Evolutionary conservation across 139 green algal genomes (phyloP).

Genomic region (Chlorella sp.): DNA sequence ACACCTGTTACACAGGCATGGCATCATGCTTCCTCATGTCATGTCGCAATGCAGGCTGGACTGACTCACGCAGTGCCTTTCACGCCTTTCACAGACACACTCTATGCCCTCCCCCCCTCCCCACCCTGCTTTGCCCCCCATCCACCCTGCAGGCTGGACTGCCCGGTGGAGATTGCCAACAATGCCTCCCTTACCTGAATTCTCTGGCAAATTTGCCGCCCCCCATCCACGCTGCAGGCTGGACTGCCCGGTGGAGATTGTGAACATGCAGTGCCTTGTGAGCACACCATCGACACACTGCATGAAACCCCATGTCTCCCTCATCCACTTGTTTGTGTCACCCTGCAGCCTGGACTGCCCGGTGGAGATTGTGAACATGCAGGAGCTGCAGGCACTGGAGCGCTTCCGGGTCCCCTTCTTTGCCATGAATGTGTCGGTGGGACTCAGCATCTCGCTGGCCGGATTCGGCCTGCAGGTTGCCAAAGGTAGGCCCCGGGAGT

Average conservation of each 20-base stretch:
- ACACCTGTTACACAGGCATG: too few species aligned
- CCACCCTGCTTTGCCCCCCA: too few species aligned
- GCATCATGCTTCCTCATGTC: too few species aligned
- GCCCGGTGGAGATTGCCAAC: constrained; percentile 45
- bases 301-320: too few species aligned
- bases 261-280: constrained; percentile 30
- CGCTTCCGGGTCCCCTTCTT: constrained; percentile 52
- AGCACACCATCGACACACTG: too few species aligned
- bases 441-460: constrained; percentile 57
- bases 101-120: too few species aligned
- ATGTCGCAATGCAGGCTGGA: too few species aligned
- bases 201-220: too few species aligned
- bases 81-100: too few species aligned
- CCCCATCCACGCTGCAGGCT: background rate
- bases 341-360: constrained; percentile 46
- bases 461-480: constrained; percentile 71
- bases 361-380: constrained; percentile 50
- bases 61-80: too few species aligned
- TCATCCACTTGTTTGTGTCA: background rate
- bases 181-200: too few species aligned
- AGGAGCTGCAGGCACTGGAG: constrained; percentile 27
- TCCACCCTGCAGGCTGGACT: constrained; percentile 21
- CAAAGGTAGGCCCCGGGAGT: constrained; percentile 32
- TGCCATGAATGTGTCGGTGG: constrained; percentile 55
- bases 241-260: constrained; percentile 43